phyloP scores from a whole-genome alignment of 345 rosid genomes.

The Hibiscus syriacus region DNA sequence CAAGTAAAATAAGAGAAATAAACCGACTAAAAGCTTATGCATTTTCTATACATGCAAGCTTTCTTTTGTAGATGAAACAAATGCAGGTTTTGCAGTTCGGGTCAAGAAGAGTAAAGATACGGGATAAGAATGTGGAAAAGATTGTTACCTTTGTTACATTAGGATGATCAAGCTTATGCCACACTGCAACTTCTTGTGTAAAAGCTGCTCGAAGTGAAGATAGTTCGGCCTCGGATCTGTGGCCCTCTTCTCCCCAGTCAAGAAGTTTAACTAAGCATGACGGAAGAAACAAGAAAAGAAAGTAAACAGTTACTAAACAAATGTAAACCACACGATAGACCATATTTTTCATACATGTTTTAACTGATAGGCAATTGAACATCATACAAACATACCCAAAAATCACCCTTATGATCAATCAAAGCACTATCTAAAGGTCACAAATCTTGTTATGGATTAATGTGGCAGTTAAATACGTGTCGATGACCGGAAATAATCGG shows the following conservation, averaged over 20 bases:
- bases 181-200: constrained; percentile 91
- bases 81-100: no score
- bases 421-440: neutral
- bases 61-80: no score
- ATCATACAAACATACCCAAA: no score
- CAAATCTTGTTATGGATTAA: constrained; percentile 5
- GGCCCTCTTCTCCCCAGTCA: constrained; percentile 99
- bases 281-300: constrained; percentile 6
- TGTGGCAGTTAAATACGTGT: neutral
- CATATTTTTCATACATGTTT: no score
- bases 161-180: constrained; percentile 98
- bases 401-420: neutral
- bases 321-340: neutral
- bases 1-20: neutral
- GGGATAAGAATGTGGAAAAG: constrained; percentile 4
- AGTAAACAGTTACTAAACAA: neutral
- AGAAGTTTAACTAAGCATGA: constrained; percentile 70
- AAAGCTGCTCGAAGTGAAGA: constrained; percentile 85
- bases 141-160: constrained; percentile 72
- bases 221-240: constrained; percentile 82
- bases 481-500: no score
- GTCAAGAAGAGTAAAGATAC: neutral
- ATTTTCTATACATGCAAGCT: neutral
- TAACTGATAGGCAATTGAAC: no score
- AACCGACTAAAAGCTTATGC: neutral